phyloP scores from a whole-genome alignment of 805 yeast species.

The Priceomyces carsonii region DNA sequence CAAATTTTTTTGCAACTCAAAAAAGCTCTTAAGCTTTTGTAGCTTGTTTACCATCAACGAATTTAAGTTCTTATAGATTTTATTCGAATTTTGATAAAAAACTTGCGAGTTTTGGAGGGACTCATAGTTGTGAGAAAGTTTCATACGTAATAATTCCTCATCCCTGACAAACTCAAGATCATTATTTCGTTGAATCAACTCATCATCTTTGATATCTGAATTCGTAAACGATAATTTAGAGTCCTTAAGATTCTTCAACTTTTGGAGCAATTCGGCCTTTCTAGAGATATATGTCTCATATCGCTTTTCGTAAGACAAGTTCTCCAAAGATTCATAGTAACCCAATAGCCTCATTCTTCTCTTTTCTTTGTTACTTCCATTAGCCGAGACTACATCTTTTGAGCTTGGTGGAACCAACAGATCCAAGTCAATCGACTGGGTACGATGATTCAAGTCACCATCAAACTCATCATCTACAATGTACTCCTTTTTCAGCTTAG shows the following conservation, averaged over 20 bases:
- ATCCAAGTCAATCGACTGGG: slow-evolving; percentile 1
- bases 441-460: not conserved
- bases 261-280: slow-evolving; percentile 24
- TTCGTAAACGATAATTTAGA: slow-evolving; percentile 26
- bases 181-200: slow-evolving; percentile 20
- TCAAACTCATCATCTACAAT: not conserved
- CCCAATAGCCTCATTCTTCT: slow-evolving; percentile 22
- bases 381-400: slow-evolving; percentile 13
- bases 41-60: slow-evolving; percentile 31
- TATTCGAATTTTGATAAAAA: slow-evolving; percentile 40
- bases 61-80: slow-evolving; percentile 32
- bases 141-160: slow-evolving; percentile 32
- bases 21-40: slow-evolving; percentile 37
- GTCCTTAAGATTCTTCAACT: slow-evolving; percentile 23
- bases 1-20: slow-evolving; percentile 35
- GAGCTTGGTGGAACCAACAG: not conserved
- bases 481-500: not conserved
- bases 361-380: slow-evolving; percentile 18
- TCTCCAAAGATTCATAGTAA: slow-evolving; percentile 17
- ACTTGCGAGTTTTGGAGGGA: slow-evolving; percentile 27
- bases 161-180: slow-evolving; percentile 27
- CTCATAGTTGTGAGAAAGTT: slow-evolving; percentile 32
- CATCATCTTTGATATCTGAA: slow-evolving; percentile 25
- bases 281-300: slow-evolving; percentile 19
- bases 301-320: slow-evolving; percentile 15